Conservation (phyloP, 208 protist genomes). For the Acanthamoeba healyi region DNA sequence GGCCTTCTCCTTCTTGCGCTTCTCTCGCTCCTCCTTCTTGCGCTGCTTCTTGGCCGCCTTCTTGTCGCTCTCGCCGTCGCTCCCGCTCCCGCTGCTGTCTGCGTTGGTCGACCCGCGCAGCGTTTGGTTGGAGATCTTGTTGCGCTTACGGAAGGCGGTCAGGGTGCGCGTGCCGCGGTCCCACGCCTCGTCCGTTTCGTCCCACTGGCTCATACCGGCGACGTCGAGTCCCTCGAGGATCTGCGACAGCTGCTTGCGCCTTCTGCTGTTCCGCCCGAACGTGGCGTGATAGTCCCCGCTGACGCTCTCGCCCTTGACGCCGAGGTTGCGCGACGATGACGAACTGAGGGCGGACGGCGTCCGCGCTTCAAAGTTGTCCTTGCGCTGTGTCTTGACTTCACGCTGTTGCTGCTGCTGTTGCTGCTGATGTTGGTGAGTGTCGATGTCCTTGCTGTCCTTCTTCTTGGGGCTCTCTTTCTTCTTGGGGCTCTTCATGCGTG, state of each 20-base stretch:
- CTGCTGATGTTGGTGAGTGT: too few relatives aligned
- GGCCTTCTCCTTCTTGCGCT: conserved; percentile 21
- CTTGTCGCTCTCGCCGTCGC: conserved; percentile 2
- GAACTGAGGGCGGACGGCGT: background rate
- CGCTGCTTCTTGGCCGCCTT: background rate
- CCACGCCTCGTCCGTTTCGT: background rate
- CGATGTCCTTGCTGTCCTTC: background rate
- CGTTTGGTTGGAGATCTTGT: background rate
- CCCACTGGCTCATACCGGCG: conserved; percentile 25
- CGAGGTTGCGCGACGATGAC: background rate
- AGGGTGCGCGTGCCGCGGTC: background rate
- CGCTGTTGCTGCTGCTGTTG: too few relatives aligned
- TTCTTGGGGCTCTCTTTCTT: background rate
- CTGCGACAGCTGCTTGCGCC: conserved; percentile 24
- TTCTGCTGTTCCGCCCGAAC: background rate
- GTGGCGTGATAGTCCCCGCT: background rate
- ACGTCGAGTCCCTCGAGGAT: conserved; percentile 24
- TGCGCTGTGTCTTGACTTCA: too few relatives aligned
- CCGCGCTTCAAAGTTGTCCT: background rate
- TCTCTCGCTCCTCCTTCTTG: background rate
- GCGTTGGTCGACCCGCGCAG: background rate
- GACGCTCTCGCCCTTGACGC: background rate
- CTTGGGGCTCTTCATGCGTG: background rate
- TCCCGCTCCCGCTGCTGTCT: background rate
- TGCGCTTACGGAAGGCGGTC: background rate